These are phyloP conservation scores for Setaria italica DNA, from an alignment of 202 grass and related monocot genomes.

Conservation along the genomic window DNA sequence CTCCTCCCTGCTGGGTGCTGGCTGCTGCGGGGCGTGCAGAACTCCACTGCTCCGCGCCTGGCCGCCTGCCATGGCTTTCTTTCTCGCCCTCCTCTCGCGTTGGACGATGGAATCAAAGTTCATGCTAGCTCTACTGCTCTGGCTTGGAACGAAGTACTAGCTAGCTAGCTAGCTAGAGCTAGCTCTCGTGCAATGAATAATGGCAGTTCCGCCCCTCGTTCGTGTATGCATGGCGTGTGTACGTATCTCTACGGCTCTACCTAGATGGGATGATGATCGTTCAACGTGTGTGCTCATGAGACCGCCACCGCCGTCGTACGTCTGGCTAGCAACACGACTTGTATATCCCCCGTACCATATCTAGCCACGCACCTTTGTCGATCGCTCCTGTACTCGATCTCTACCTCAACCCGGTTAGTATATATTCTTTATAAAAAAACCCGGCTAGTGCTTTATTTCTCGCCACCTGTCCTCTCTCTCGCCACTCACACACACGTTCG, in stretches of 20 bases:
- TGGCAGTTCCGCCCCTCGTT: conserved; percentile 32
- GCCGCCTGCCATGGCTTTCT: conserved; percentile 4
- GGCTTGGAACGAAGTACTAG: neutral
- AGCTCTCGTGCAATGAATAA: neutral
- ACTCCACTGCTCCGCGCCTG: conserved; percentile 19
- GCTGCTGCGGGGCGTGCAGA: neutral
- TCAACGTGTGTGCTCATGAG: conserved; percentile 23
- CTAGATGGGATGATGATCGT: neutral
- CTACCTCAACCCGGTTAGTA: no score
- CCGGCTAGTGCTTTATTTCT: no score
- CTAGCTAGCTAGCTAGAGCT: neutral
- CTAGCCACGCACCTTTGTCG: conserved; percentile 26
- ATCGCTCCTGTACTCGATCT: neutral
- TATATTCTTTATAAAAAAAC: no score
- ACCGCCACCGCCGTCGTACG: neutral
- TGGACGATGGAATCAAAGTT: neutral
- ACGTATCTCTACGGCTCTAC: no score
- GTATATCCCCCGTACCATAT: conserved; percentile 20
- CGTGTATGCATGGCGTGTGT: neutral
- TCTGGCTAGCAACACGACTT: conserved; percentile 2
- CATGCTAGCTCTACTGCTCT: neutral
- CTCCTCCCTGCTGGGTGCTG: neutral
- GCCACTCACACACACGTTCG: no score
- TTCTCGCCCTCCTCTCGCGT: neutral
- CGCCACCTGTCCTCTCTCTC: neutral